These are phyloP conservation scores for Rasamsonia emersonii DNA, from an alignment of 2,329 filamentous ascomycete species.

Conservation along the genomic window DNA sequence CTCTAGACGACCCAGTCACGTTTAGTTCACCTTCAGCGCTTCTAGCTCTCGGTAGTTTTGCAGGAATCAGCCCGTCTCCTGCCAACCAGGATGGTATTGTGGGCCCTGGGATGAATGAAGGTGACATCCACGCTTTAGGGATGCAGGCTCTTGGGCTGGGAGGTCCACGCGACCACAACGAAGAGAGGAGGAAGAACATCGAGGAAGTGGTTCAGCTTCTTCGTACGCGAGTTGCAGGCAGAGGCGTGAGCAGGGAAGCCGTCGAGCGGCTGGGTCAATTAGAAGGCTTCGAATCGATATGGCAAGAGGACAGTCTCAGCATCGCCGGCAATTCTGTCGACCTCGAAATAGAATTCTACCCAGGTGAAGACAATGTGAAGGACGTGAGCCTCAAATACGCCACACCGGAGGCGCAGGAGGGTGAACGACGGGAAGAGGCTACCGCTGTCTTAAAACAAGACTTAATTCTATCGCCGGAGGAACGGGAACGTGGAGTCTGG, in stretches of 20 bases:
- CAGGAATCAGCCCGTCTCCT: constrained; percentile 33
- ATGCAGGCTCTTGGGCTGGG: constrained; percentile 31
- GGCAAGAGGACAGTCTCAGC: constrained; percentile 38
- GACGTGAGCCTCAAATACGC: constrained; percentile 37
- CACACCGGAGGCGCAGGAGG: constrained; percentile 31
- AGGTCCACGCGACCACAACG: constrained; percentile 29
- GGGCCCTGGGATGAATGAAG: constrained; percentile 28
- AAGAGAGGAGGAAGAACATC: constrained; percentile 33
- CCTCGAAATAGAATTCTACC: constrained; percentile 38
- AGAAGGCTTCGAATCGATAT: constrained; percentile 39
- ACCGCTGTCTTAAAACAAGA: constrained; percentile 35
- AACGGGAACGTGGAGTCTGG: constrained; percentile 26
- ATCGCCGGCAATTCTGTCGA: constrained; percentile 40
- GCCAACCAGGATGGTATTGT: constrained; percentile 29
- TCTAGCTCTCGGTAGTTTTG: constrained; percentile 34
- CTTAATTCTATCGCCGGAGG: constrained; percentile 24
- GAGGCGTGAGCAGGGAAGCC: constrained; percentile 35
- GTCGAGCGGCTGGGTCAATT: constrained; percentile 34
- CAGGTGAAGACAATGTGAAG: constrained; percentile 31
- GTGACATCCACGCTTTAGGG: constrained; percentile 30
- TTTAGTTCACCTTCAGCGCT: constrained; percentile 39
- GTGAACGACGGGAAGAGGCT: constrained; percentile 33
- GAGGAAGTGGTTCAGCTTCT: constrained; percentile 33
- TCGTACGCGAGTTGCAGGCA: constrained; percentile 31
- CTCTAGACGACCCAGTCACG: constrained; percentile 33